Conservation (phyloP, 2,329 filamentous ascomycete genomes). For the Scleromitrula shiraiana region DNA sequence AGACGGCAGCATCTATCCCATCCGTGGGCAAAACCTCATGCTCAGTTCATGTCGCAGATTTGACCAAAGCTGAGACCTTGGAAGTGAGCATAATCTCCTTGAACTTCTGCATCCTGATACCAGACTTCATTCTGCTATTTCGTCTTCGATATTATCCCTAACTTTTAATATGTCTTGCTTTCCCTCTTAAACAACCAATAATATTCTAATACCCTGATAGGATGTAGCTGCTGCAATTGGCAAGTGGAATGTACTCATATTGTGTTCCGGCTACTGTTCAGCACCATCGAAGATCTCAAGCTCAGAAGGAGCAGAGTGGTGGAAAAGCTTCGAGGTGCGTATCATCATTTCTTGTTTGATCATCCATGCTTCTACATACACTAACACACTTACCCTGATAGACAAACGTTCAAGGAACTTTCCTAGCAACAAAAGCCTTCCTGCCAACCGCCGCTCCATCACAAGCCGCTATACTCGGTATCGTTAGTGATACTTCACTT, state of each 20-base stretch:
- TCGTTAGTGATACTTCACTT: neutral
- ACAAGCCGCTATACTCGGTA: constrained; percentile 7
- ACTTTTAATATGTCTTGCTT: too few species aligned
- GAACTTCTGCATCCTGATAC: too few species aligned
- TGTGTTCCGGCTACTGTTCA: constrained; percentile 30
- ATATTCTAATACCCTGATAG: too few species aligned
- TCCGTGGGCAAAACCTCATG: constrained; percentile 11
- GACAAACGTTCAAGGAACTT: constrained; percentile 29
- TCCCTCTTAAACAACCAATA: too few species aligned
- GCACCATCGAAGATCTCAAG: constrained; percentile 23
- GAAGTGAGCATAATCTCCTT: too few species aligned
- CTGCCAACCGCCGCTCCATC: neutral
- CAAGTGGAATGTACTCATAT: constrained; percentile 26
- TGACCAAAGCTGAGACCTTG: constrained; percentile 17
- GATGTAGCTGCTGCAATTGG: neutral
- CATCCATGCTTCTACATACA: neutral
- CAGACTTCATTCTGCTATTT: too few species aligned
- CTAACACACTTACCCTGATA: neutral
- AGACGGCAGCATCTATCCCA: constrained; percentile 11
- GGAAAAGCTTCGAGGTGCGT: constrained; percentile 25
- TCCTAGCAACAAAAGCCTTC: constrained; percentile 30
- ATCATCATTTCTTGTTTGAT: neutral
- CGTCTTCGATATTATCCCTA: too few species aligned
- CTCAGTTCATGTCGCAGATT: constrained; percentile 19
- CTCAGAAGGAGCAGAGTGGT: constrained; percentile 28